Percentiles rank a stretch among this genome's conserved stretches.
Conservation (phyloP, 2,329 filamentous ascomycete species). For the Talaromyces piceae region DNA sequence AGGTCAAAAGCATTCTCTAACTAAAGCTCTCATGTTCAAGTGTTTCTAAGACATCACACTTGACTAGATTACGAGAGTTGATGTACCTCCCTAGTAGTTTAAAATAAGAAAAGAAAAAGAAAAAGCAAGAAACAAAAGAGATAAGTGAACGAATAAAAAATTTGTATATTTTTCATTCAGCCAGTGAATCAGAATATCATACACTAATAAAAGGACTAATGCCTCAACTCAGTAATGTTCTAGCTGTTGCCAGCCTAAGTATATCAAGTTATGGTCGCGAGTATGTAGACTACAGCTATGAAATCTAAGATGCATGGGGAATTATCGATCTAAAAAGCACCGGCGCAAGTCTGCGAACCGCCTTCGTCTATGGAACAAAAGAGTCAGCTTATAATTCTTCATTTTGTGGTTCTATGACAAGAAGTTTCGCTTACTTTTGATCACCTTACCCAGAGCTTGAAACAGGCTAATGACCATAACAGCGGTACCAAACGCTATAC, state of each 20-base stretch:
- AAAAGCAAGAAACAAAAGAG: too few species aligned
- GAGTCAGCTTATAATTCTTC: conserved; percentile 11
- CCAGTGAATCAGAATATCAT: neutral
- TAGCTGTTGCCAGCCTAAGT: neutral
- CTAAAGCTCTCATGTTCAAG: neutral
- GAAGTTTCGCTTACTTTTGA: conserved; percentile 27
- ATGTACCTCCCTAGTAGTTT: neutral
- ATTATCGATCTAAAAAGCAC: conserved; percentile 12
- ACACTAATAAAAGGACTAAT: neutral
- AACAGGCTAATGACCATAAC: conserved; percentile 78
- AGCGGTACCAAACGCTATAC: conserved; percentile 66
- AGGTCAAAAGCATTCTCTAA: neutral
- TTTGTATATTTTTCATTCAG: neutral
- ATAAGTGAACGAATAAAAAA: too few species aligned
- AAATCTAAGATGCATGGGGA: neutral
- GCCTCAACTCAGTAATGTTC: neutral
- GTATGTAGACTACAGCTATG: neutral
- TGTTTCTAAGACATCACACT: too few species aligned
- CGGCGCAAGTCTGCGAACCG: conserved; percentile 22
- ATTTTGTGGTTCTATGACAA: neutral
- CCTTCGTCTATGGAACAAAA: conserved; percentile 24
- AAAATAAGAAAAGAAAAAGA: too few species aligned
- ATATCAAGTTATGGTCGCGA: neutral
- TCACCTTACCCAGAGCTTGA: conserved; percentile 64
- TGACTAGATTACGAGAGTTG: too few species aligned